These are phyloP conservation scores for Cladochytrium replicatum DNA, from an alignment of 192 early-diverging fungal species.

Conservation along the genomic window DNA sequence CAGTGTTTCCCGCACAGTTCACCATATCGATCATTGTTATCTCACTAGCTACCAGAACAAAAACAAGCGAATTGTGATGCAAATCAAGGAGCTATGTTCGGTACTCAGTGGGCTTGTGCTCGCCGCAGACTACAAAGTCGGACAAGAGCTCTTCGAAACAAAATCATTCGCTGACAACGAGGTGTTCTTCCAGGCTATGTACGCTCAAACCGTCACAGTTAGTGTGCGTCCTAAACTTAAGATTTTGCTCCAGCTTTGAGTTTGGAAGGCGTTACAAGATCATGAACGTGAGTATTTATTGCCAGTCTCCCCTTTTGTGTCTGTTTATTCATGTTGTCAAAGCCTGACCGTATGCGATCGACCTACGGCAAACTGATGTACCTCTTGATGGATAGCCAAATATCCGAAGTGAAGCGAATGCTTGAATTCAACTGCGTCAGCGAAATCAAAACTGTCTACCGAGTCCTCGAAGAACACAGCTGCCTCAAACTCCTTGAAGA, in stretches of 20 bases:
- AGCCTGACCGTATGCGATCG: constrained; percentile 92
- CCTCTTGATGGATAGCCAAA: constrained; percentile 57
- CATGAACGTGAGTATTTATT: no score
- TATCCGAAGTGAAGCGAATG: constrained; percentile 53
- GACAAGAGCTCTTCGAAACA: constrained; percentile 40
- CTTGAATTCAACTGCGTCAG: constrained; percentile 69
- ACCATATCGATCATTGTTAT: no score
- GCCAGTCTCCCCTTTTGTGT: no score
- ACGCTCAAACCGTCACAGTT: no score
- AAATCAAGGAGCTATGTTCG: constrained; percentile 93
- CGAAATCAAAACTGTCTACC: constrained; percentile 87
- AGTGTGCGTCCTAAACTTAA: no score
- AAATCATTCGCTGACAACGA: constrained; percentile 35
- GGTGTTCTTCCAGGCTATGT: constrained; percentile 41
- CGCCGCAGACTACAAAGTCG: constrained; percentile 43
- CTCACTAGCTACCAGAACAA: constrained; percentile 72
- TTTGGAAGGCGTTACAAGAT: constrained; percentile 46
- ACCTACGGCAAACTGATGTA: constrained; percentile 97
- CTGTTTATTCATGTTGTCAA: no score
- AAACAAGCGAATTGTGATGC: constrained; percentile 77
- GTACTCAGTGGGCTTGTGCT: constrained; percentile 87
- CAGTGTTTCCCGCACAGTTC: no score
- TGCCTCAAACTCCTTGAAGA: constrained; percentile 68
- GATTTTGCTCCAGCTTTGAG: no score
- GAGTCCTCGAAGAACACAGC: constrained; percentile 54